Conservation (phyloP, 2,329 filamentous ascomycete genomes). For the Mariannaea sp. region DNA sequence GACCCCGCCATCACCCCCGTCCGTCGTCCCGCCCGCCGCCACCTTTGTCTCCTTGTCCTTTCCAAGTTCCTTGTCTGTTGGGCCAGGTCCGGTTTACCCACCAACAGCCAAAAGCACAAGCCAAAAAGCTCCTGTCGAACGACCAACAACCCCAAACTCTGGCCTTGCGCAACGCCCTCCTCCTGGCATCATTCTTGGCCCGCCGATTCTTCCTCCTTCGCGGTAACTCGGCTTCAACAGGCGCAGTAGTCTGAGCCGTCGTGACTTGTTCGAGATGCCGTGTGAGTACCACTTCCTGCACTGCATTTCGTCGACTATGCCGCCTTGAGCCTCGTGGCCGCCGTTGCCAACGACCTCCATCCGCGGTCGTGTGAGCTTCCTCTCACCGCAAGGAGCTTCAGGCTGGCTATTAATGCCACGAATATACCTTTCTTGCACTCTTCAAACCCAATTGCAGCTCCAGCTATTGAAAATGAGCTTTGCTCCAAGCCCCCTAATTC, state of each 20-base stretch:
- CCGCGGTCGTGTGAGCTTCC: constrained; percentile 15
- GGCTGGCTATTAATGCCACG: constrained; percentile 6
- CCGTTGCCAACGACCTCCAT: constrained; percentile 17
- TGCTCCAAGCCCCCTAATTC: constrained; percentile 1
- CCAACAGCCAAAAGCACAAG: constrained; percentile 27
- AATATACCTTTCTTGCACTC: constrained; percentile 8
- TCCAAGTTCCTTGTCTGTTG: constrained; percentile 8
- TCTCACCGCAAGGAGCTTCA: constrained; percentile 13
- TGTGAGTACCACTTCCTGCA: constrained; percentile 40
- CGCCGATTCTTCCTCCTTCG: constrained; percentile 24
- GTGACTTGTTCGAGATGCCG: constrained; percentile 43
- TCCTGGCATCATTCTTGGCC: constrained; percentile 15
- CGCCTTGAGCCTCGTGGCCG: constrained; percentile 4
- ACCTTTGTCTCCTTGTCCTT: constrained; percentile 19
- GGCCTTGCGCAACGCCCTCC: constrained; percentile 8
- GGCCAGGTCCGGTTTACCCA: constrained; percentile 15
- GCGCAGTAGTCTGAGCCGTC: constrained; percentile 30
- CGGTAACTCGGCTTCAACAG: constrained; percentile 26
- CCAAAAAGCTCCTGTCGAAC: constrained; percentile 24
- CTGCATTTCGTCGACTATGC: not conserved
- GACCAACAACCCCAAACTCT: constrained; percentile 20
- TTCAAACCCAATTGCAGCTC: constrained; percentile 33
- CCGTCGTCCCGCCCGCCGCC: constrained; percentile 6
- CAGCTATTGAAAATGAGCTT: constrained; percentile 12
- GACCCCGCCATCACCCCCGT: constrained; percentile 34